phyloP scores from a whole-genome alignment of 176 grass and related monocot genomes.

The Oryza coarctata region DNA sequence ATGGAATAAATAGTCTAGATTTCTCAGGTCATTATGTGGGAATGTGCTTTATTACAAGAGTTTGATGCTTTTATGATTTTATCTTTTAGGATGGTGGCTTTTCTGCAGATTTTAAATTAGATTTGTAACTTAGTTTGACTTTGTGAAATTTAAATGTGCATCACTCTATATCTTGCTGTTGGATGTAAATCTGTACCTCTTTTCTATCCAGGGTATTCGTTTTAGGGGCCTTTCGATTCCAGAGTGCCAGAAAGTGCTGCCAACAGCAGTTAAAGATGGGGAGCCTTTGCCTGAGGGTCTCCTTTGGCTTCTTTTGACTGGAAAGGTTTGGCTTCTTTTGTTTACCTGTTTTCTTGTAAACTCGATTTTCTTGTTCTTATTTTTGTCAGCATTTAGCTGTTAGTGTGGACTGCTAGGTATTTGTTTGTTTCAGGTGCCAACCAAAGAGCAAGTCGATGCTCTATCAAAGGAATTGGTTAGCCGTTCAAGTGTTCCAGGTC shows the following conservation, averaged over 20 bases:
- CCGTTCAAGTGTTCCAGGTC: constrained; percentile 88
- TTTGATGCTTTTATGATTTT: background rate
- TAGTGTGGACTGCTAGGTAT: background rate
- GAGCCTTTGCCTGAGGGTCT: constrained; percentile 98
- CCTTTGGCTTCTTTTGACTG: constrained; percentile 97
- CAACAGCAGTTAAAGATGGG: constrained; percentile 62
- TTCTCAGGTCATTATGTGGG: background rate
- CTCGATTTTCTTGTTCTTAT: background rate
- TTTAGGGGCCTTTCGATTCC: constrained; percentile 96
- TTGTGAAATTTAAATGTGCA: background rate
- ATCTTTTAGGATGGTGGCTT: background rate
- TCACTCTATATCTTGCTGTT: background rate
- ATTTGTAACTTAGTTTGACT: constrained; percentile 19
- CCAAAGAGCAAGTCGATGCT: constrained; percentile 82
- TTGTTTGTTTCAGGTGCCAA: constrained; percentile 69
- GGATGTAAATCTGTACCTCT: background rate
- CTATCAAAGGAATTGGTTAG: constrained; percentile 67
- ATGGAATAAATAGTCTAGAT: background rate
- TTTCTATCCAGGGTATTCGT: constrained; percentile 76
- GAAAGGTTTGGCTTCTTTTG: constrained; percentile 63
- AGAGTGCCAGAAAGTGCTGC: constrained; percentile 92
- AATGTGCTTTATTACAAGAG: background rate
- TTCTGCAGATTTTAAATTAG: background rate
- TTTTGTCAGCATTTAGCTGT: background rate
- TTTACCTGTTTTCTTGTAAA: background rate